Evolutionary conservation across 768 basidiomycete species (phyloP), one percentile per base, ranked within the genome.

Genomic region (Ramaria sp.): DNA sequence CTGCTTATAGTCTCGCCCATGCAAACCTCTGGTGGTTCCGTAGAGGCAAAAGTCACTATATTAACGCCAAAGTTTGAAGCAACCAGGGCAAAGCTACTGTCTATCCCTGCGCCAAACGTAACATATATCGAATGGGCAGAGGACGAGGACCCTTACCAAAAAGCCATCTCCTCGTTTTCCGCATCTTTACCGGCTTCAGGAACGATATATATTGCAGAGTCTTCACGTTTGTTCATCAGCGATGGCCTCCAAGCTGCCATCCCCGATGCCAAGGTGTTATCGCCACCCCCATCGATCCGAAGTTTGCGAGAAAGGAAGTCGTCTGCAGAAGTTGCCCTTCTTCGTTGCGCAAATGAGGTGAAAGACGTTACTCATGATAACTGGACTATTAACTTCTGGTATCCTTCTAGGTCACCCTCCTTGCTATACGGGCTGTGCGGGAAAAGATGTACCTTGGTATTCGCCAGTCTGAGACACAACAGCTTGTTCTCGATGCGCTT

Each of bases 311-410:
- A 92, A 65, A 75, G 83, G 57, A 92, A 93, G 65, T 87, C 83
- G 12, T 58, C 63, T 8, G 71, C 81, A 44, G 90, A 92, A 62
- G 69, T 90, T 12, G 76, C 76, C 4, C 73, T 92, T 48, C 64
- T 95, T 62, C 79, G 73, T 60, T 92, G 87, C 62, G 87, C 73
- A 1, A 91, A 90, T 63, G 85, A 91, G 75, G 88, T 90, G 47
- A 3, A 7, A 34, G 18, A 54, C n/a, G n/a, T 18, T 22, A 50
- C 18, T 8, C 34, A 22, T 38, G 25, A 36, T 25, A 32, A 28
- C 34, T 30, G 18, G 10, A 44, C 5, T 18, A 10, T 36, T 28
- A 61, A 6, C 20, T 0, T 30, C 25, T 55, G 6, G 12, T 32
- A 32, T 9, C 13, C 25, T 12, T 20, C 10, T 61, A 92, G 88